These are phyloP conservation scores for Penicillium odoratum DNA, from an alignment of 495 filamentous ascomycete species.

Conservation along the genomic window DNA sequence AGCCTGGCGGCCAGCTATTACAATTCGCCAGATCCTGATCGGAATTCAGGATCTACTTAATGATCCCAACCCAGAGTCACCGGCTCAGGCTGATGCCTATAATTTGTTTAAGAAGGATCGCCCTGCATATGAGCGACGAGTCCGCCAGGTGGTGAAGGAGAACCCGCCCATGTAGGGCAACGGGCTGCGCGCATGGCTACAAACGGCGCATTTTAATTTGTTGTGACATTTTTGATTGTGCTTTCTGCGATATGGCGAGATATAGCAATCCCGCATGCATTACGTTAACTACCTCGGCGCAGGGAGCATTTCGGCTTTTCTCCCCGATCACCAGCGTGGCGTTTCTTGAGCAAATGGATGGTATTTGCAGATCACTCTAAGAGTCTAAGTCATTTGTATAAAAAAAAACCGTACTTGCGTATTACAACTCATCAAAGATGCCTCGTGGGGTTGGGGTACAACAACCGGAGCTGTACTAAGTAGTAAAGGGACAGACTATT, in stretches of 20 bases:
- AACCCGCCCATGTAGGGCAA: conserved; percentile 66
- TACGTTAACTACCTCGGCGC: conserved; percentile 12
- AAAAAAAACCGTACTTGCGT: not conserved
- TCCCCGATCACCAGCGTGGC: conserved; percentile 27
- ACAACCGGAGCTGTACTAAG: not conserved
- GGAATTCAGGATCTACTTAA: conserved; percentile 94
- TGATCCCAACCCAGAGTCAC: conserved; percentile 95
- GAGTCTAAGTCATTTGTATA: not conserved
- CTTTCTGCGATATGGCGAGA: conserved; percentile 12
- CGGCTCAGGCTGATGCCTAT: conserved; percentile 96
- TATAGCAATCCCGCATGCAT: conserved; percentile 13
- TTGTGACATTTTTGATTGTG: conserved; percentile 15
- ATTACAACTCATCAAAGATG: not conserved
- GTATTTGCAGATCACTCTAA: conserved; percentile 5
- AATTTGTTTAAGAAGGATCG: conserved; percentile 94
- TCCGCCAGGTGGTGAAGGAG: conserved; percentile 82
- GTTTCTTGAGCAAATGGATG: conserved; percentile 19
- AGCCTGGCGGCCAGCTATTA: conserved; percentile 97
- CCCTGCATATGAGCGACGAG: conserved; percentile 80
- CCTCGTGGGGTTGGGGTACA: not conserved
- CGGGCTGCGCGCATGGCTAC: conserved; percentile 4
- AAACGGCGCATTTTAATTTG: conserved; percentile 2
- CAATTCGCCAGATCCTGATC: conserved; percentile 93
- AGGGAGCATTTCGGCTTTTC: conserved; percentile 21
- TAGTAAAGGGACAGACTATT: not conserved